These are phyloP conservation scores for Lasiosphaeria miniovina DNA, from an alignment of 495 filamentous ascomycete genomes.

Conservation along the genomic window DNA sequence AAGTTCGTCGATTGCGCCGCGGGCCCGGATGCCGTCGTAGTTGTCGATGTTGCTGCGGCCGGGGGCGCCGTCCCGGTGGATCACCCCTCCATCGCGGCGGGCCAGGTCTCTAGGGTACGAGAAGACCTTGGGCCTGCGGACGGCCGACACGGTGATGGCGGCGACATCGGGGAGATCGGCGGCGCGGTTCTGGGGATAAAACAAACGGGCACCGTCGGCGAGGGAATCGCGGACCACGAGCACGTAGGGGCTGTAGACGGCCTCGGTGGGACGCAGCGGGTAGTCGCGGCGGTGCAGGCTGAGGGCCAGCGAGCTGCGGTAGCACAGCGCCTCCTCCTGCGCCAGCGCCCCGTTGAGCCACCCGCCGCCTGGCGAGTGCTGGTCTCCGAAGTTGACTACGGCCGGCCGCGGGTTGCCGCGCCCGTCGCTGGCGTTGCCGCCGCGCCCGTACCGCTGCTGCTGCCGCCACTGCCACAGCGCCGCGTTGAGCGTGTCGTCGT, in stretches of 20 bases:
- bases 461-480: too few relatives aligned
- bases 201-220: slow-evolving; percentile 37
- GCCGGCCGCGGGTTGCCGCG: too few relatives aligned
- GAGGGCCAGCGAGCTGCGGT: slow-evolving; percentile 54
- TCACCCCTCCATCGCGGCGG: too few relatives aligned
- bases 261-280: slow-evolving; percentile 39
- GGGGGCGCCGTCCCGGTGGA: too few relatives aligned
- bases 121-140: too few relatives aligned
- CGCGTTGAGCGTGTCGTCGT: too few relatives aligned
- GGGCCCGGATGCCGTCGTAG: too few relatives aligned
- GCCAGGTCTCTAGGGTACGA: too few relatives aligned
- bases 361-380: slow-evolving; percentile 48
- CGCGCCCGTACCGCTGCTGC: too few relatives aligned
- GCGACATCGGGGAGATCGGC: slow-evolving; percentile 43
- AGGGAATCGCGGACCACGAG: slow-evolving; percentile 50
- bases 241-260: slow-evolving; percentile 57
- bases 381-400: slow-evolving; percentile 56
- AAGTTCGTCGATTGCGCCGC: too few relatives aligned
- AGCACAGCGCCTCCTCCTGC: slow-evolving; percentile 64
- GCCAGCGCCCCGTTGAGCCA: slow-evolving; percentile 52
- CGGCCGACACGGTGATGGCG: slow-evolving; percentile 55
- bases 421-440: too few relatives aligned
- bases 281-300: slow-evolving; percentile 49
- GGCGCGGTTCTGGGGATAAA: slow-evolving; percentile 16
- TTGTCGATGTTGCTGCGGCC: too few relatives aligned